phyloP scores from a whole-genome alignment of 441 rosid genomes.

The Capsella rubella region DNA sequence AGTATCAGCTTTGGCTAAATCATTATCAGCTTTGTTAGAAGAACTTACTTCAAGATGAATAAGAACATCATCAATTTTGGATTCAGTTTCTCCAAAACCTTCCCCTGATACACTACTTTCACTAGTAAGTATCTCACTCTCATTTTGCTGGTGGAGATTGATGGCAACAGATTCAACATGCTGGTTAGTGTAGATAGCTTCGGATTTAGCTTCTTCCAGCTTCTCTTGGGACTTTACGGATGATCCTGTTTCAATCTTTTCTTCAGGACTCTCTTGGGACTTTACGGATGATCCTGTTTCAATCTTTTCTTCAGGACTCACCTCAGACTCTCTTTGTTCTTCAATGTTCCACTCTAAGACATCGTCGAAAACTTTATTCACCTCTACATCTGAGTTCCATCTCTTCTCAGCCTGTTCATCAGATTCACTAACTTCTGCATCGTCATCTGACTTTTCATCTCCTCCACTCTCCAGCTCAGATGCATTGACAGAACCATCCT shows the following conservation, averaged over 20 bases:
- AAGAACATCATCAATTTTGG: conserved; percentile 13
- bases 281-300: neutral
- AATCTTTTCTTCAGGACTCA: neutral
- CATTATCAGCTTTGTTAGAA: neutral
- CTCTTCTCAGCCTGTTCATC: conserved; percentile 29
- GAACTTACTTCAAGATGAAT: conserved; percentile 15
- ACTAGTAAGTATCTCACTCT: neutral
- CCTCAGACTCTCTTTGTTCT: conserved; percentile 17
- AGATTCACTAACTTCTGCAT: neutral
- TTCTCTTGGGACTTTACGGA: neutral
- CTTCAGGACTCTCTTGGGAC: neutral
- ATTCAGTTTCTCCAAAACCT: neutral
- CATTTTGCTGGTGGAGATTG: conserved; percentile 29
- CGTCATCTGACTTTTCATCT: neutral
- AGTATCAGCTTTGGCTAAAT: neutral
- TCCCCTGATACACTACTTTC: conserved; percentile 5
- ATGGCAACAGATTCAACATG: conserved; percentile 7
- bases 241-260: no score
- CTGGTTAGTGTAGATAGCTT: conserved; percentile 7
- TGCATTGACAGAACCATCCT: conserved; percentile 37
- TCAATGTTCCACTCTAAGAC: conserved; percentile 3
- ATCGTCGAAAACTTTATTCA: neutral
- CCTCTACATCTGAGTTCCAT: conserved; percentile 3
- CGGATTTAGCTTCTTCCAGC: conserved; percentile 11
- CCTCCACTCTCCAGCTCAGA: conserved; percentile 14